phyloP scores from a whole-genome alignment of 2,329 filamentous ascomycete genomes.

The Fusarium sp. region DNA sequence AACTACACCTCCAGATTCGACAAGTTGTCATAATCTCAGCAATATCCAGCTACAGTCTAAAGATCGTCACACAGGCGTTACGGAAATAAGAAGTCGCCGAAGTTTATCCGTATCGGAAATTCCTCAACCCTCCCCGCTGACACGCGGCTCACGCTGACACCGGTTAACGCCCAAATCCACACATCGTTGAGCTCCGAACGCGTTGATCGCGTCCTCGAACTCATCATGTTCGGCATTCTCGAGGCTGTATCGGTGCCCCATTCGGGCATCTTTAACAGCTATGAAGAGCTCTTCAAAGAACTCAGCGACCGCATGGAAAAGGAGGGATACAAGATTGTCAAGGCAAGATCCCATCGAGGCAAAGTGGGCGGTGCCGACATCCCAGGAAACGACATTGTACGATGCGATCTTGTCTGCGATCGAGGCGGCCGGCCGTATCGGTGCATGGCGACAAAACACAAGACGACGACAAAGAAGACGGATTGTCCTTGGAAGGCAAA shows the following conservation, averaged over 20 bases:
- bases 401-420: slow-evolving; percentile 63
- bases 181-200: slow-evolving; percentile 50
- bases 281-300: slow-evolving; percentile 60
- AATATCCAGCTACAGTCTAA: too few relatives aligned
- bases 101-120: slow-evolving; percentile 46
- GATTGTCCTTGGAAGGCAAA: slow-evolving; percentile 64
- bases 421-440: slow-evolving; percentile 62
- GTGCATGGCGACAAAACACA: slow-evolving; percentile 62
- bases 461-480: slow-evolving; percentile 63
- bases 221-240: slow-evolving; percentile 62
- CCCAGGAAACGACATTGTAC: slow-evolving; percentile 61
- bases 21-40: background rate
- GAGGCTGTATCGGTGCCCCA: slow-evolving; percentile 58
- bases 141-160: slow-evolving; percentile 49
- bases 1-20: too few relatives aligned
- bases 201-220: slow-evolving; percentile 46
- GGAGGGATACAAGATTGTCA: slow-evolving; percentile 64
- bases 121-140: slow-evolving; percentile 43
- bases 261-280: slow-evolving; percentile 57
- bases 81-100: slow-evolving; percentile 28
- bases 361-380: slow-evolving; percentile 59
- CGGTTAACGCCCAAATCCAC: slow-evolving; percentile 50
- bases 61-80: background rate
- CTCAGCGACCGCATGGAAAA: slow-evolving; percentile 60
- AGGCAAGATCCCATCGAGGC: slow-evolving; percentile 60